These are phyloP conservation scores for Emiliania huxleyi DNA, from an alignment of 78 protist genomes.

Conservation along the genomic window DNA sequence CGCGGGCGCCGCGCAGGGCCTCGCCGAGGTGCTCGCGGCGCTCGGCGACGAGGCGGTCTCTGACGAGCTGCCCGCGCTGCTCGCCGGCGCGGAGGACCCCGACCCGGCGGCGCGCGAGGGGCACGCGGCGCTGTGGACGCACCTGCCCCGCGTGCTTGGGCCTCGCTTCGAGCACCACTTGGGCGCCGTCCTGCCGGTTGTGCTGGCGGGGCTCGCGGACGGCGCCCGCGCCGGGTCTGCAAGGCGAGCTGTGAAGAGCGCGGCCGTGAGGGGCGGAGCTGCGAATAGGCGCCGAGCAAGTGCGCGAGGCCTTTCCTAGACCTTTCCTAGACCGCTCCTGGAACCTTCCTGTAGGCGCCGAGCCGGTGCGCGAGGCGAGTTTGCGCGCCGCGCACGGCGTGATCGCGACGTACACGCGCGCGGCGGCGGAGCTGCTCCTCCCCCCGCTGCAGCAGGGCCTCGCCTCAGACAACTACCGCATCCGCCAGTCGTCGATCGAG, in stretches of 20 bases:
- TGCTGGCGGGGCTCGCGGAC: conserved; percentile 78
- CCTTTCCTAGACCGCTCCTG: too few species aligned
- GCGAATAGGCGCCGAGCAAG: too few species aligned
- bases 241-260: conserved; percentile 79
- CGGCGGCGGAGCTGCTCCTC: neutral
- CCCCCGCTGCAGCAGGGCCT: neutral
- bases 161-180: conserved; percentile 53
- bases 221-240: conserved; percentile 78
- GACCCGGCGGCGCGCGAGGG: conserved; percentile 66
- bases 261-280: too few species aligned
- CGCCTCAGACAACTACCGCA: conserved; percentile 38
- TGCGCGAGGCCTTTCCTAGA: too few species aligned
- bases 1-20: conserved; percentile 88
- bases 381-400: neutral
- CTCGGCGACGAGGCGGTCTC: neutral
- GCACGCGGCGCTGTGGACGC: conserved; percentile 28
- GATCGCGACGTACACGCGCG: neutral
- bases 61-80: neutral
- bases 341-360: too few species aligned
- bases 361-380: neutral
- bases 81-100: neutral
- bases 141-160: conserved; percentile 57
- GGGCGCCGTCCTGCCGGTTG: conserved; percentile 54
- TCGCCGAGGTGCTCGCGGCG: conserved; percentile 61
- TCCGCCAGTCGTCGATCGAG: conserved; percentile 75